Base-by-base conservation (phyloP, 2,329 filamentous ascomycete species). In the Ophiocordyceps polyrhachis-furcata region DNA sequence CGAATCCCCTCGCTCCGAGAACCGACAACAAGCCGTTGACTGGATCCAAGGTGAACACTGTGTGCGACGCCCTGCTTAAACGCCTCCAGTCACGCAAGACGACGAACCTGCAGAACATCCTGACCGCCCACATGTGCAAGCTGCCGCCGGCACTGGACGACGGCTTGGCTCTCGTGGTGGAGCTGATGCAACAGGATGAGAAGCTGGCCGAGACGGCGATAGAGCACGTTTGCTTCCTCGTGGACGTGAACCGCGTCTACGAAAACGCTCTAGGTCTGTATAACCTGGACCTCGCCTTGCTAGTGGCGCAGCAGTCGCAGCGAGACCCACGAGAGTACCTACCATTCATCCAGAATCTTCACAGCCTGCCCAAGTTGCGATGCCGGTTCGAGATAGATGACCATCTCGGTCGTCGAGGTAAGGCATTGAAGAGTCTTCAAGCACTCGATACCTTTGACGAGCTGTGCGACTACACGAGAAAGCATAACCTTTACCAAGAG, bases 211-310 rank as follows among this genome's bases (percentile, higher is more conserved):
- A 96, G 52, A 81, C 81, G 59, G 89, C 89, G 0, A 81, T 95
- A 20, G 87, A 95, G 58, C 91, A 98, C 56, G 95, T 98, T 48
- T 96, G 87, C 68, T 98, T 98, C 69, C 72, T 98, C 40, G 85
- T 88, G 1, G 91, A 98, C 60, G 82, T 93, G 41, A 93, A 95
- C 59, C 79, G 79, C 37, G 74, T 98, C 0, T 98, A 94, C 55
- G 85, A 95, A 49, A 80, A 88, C 48, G 84, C 91, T 0, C 69
- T 98, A 2, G 88, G 88, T 1, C 69, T 96, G 2, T 98, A 98
- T 58, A 80, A 96, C 55, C 74, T 98, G 3, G 86, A 94, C 12
- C 75, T 98, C 8, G 81, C 89, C 4, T 70, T 98, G 12, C 69
- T 95, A 6, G 84, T 98, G 13, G 91, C 91, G 1, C 91, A 98